A percentile compares a stretch with the other conserved stretches of the same genome.
phyloP scores from a whole-genome alignment of 306 rosid species.

The Arachis hypogaea region DNA sequence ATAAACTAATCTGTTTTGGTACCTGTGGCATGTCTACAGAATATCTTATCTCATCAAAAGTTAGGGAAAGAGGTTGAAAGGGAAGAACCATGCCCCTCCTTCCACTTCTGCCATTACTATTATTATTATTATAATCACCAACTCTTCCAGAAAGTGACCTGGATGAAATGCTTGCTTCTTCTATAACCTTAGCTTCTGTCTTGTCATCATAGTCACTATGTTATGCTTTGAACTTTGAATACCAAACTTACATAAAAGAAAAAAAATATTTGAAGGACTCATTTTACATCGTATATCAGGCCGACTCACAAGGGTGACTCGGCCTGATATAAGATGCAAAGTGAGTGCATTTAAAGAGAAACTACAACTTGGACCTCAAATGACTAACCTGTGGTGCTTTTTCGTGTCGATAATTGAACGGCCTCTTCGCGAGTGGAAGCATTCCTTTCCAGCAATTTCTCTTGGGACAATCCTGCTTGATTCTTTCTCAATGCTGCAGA shows the following conservation, averaged over 20 bases:
- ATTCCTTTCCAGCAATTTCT: constrained; percentile 65
- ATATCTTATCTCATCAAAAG: constrained; percentile 79
- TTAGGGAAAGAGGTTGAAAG: constrained; percentile 72
- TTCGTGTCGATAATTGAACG: constrained; percentile 23
- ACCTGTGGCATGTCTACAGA: constrained; percentile 84
- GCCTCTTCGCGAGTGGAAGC: constrained; percentile 47
- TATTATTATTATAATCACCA: constrained; percentile 44
- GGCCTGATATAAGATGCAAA: no score
- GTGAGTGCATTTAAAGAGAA: constrained; percentile 14
- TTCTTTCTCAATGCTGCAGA: constrained; percentile 52
- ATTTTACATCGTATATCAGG: no score
- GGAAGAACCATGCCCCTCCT: constrained; percentile 87
- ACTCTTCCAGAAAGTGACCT: constrained; percentile 38
- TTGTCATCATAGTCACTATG: constrained; percentile 38
- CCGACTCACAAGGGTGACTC: no score
- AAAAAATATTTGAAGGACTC: no score
- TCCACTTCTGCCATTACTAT: constrained; percentile 43
- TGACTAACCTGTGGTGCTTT: constrained; percentile 40
- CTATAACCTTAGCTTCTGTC: constrained; percentile 40
- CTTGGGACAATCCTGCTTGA: constrained; percentile 67
- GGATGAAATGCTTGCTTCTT: constrained; percentile 31
- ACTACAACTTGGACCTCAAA: constrained; percentile 25
- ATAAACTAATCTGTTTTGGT: neutral
- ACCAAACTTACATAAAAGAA: constrained; percentile 13
- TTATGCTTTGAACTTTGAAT: constrained; percentile 1